Evolutionary conservation across 106 monocot genomes (phyloP).

Genomic region (Triglochin maritima): DNA sequence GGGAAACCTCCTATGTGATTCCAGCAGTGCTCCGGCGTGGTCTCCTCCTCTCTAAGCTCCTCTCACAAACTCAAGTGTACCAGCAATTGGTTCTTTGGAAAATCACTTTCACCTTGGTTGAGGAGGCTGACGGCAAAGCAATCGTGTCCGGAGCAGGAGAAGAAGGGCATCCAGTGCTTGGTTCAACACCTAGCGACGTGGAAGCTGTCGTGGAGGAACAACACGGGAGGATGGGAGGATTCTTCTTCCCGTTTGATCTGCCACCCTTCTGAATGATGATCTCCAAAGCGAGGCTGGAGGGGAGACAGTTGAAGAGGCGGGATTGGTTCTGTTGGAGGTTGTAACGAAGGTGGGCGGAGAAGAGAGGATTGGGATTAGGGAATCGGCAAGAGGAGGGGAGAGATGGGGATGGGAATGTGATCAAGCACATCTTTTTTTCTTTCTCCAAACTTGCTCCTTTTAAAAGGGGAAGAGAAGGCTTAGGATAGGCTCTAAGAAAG

Average conservation of each 20-base stretch:
- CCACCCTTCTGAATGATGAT: slow-evolving; percentile 43
- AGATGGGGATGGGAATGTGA: no score
- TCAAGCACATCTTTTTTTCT: no score
- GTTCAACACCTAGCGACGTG: slow-evolving; percentile 97
- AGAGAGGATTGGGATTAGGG: neutral
- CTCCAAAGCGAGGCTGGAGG: slow-evolving; percentile 61
- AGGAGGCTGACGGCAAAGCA: slow-evolving; percentile 71
- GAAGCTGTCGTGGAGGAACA: slow-evolving; percentile 84
- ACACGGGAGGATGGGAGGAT: slow-evolving; percentile 45
- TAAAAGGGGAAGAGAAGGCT: no score
- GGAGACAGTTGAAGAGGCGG: slow-evolving; percentile 56
- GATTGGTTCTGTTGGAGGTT: slow-evolving; percentile 52
- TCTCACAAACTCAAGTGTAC: slow-evolving; percentile 81
- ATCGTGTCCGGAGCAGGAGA: slow-evolving; percentile 46
- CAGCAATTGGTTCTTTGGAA: slow-evolving; percentile 39
- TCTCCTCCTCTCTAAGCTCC: no score
- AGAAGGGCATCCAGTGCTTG: slow-evolving; percentile 76
- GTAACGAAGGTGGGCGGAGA: slow-evolving; percentile 14
- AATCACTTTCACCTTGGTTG: slow-evolving; percentile 69
- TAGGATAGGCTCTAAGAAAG: no score
- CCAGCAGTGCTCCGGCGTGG: no score
- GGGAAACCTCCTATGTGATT: no score
- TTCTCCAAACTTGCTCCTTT: no score
- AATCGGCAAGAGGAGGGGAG: no score
- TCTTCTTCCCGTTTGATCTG: neutral